These are phyloP conservation scores for Suillus variegatus DNA, from an alignment of 768 basidiomycete species.

Conservation along the genomic window DNA sequence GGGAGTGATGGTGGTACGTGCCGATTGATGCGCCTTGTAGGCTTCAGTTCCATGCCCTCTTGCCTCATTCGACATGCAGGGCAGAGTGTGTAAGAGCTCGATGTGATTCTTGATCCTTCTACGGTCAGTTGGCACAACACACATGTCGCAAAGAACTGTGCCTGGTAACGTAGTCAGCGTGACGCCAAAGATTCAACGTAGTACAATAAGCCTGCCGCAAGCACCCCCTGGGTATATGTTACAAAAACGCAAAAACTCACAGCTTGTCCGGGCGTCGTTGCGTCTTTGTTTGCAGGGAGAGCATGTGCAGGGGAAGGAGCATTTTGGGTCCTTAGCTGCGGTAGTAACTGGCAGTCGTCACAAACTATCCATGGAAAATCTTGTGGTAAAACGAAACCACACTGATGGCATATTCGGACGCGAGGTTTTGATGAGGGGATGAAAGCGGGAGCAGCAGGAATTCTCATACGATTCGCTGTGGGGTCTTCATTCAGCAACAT, in stretches of 20 bases:
- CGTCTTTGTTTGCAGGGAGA: background rate
- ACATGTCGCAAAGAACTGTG: slow-evolving; percentile 1
- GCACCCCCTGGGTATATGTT: background rate
- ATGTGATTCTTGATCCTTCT: slow-evolving; percentile 1
- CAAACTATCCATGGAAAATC: slow-evolving; percentile 2
- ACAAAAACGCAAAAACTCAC: slow-evolving; percentile 6
- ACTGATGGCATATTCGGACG: slow-evolving; percentile 1
- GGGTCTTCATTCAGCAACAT: background rate
- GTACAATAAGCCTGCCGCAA: background rate
- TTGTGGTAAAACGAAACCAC: slow-evolving; percentile 2
- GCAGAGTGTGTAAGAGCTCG: slow-evolving; percentile 12
- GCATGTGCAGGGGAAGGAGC: no score
- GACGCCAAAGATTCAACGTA: background rate
- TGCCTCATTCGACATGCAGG: slow-evolving; percentile 13
- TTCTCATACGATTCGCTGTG: slow-evolving; percentile 1
- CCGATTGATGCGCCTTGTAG: background rate
- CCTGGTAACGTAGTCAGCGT: slow-evolving; percentile 1
- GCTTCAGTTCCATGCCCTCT: background rate
- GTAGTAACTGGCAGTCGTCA: slow-evolving; percentile 5
- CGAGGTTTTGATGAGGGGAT: background rate
- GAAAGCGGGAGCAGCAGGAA: slow-evolving; percentile 4
- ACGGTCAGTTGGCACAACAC: slow-evolving; percentile 12
- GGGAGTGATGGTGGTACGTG: slow-evolving; percentile 3
- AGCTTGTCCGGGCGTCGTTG: background rate
- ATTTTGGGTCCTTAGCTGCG: background rate